These are phyloP conservation scores for Fusarium nelsonii DNA, from an alignment of 2,329 filamentous ascomycete species.

Conservation along the genomic window DNA sequence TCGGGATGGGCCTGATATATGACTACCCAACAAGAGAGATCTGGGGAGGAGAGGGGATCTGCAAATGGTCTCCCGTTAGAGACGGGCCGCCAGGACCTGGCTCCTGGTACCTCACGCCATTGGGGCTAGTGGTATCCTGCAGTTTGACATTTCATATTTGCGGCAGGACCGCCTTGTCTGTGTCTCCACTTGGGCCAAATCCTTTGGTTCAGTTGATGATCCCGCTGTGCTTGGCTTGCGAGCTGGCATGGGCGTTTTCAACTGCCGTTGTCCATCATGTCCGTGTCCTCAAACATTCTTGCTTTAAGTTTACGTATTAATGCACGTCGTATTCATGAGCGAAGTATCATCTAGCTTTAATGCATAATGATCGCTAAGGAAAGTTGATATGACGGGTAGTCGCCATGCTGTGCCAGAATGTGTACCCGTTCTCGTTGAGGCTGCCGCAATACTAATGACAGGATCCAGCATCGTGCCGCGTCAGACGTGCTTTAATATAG, in stretches of 20 bases:
- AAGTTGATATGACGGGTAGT: too few species aligned
- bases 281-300: too few species aligned
- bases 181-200: not conserved
- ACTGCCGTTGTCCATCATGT: too few species aligned
- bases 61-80: not conserved
- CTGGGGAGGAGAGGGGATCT: not conserved
- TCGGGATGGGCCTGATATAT: not conserved
- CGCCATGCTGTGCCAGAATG: too few species aligned
- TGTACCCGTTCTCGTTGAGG: too few species aligned
- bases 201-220: not conserved
- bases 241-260: too few species aligned
- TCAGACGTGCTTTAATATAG: not conserved
- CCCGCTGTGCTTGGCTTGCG: not conserved
- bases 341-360: too few species aligned
- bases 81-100: not conserved
- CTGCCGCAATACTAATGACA: too few species aligned
- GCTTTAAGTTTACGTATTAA: too few species aligned
- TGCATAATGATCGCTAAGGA: too few species aligned
- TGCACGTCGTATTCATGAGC: too few species aligned
- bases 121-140: not conserved
- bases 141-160: not conserved
- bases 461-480: not conserved
- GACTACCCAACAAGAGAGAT: too few species aligned
- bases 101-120: constrained; percentile 11
- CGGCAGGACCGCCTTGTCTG: not conserved